A percentile compares a stretch with the other conserved stretches of the same genome.
Conservation (phyloP, 2,329 filamentous ascomycete species). For the Nigrospora oryzae region DNA sequence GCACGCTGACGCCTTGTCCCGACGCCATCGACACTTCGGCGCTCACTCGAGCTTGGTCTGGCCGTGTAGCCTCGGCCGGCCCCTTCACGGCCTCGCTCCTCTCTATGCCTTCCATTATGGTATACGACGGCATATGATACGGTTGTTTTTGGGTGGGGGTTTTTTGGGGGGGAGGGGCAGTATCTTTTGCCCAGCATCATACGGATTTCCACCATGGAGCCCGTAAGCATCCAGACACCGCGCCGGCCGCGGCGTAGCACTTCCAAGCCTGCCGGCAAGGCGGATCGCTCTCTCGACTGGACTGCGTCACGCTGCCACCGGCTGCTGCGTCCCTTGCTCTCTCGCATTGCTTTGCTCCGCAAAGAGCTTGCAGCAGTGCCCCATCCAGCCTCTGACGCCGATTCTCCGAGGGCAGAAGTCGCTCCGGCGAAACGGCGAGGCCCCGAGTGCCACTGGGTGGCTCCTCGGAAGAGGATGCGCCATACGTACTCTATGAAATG, state of each 20-base stretch:
- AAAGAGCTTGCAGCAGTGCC: slow-evolving; percentile 18
- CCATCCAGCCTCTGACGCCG: not conserved
- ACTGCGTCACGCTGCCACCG: slow-evolving; percentile 33
- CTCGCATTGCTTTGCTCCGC: slow-evolving; percentile 29
- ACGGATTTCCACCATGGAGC: not conserved
- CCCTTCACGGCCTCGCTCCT: too few species aligned
- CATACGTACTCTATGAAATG: slow-evolving; percentile 19
- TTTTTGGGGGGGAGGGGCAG: too few species aligned
- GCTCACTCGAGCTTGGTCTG: too few species aligned
- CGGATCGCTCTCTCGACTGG: slow-evolving; percentile 20
- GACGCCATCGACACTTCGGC: too few species aligned
- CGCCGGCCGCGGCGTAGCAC: slow-evolving; percentile 10
- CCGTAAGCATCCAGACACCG: slow-evolving; percentile 6
- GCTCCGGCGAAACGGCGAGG: slow-evolving; percentile 4
- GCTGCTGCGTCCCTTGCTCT: slow-evolving; percentile 31
- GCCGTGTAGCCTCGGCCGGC: too few species aligned
- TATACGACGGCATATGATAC: too few species aligned
- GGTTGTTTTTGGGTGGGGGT: not conserved
- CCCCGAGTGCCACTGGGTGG: slow-evolving; percentile 12
- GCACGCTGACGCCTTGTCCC: too few species aligned
- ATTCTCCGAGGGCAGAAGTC: slow-evolving; percentile 1
- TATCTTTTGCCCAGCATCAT: not conserved
- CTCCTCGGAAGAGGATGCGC: slow-evolving; percentile 18
- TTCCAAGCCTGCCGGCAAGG: slow-evolving; percentile 7
- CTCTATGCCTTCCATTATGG: too few species aligned